Evolutionary conservation across 371 early-diverging fungal genomes (phyloP), one percentile per base, ranked within the genome.

Genomic region (Apophysomyces trapeziformis): DNA sequence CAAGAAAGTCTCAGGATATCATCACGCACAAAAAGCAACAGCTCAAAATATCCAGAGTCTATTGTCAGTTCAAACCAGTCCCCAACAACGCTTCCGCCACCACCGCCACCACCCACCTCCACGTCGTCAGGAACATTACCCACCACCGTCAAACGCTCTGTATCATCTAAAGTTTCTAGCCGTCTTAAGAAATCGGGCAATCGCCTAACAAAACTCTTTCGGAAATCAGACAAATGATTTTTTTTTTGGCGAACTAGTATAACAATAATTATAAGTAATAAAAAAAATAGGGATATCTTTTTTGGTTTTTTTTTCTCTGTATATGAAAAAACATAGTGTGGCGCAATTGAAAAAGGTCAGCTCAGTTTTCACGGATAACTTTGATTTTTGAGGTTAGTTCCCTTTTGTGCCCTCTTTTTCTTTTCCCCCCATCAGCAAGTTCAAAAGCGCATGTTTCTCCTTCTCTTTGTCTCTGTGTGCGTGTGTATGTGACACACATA

Each of bases 131-230:
- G 21, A 50, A 21, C 54, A 50, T 21, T 50, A 21, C 54, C 54
- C n/a, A 21, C 16, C 0, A 9, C 54, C 0, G 21, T 26, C n/a
- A 50, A 50, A 26, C 54, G 54, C 21, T 50, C 54, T 21, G 54
- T 50, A 7, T 50, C 54, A 21, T 50, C 54, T 21, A 50, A 50
- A 50, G 54, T 50, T 0, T 50, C 54, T 21, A 50, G 21, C 54
- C 54, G 54, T 50, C 54, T 50, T 50, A 50, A 50, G 54, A 50
- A 50, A 50, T 50, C 54, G 11, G 54, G 54, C 9, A 50, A 50
- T 21, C 54, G 54, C 7, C 54, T 50, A 21, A 50, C 54, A 1
- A 50, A 50, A 50, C 54, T 50, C n/a, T 50, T 50, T 50, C 54
- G 54, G 32, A 50, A 50, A 50, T 50, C 54, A 50, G 16, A 50